phyloP scores from a whole-genome alignment of 176 grass and related monocot genomes.

The Musa schizocarpa region DNA sequence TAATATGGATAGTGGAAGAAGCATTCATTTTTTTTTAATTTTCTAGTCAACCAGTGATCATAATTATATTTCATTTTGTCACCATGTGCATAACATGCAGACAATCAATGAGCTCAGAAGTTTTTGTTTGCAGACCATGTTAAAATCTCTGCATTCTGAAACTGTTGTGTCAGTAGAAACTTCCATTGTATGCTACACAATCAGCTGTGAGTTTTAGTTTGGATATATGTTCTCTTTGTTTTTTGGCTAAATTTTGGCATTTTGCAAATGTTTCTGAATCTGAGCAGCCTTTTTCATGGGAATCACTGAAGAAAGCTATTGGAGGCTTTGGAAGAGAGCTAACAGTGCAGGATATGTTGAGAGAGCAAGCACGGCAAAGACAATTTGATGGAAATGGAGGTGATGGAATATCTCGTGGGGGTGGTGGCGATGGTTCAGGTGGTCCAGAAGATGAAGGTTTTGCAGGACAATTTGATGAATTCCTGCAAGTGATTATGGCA shows the following conservation, averaged over 20 bases:
- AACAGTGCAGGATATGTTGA: slow-evolving; percentile 45
- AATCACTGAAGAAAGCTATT: slow-evolving; percentile 74
- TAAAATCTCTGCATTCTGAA: no score
- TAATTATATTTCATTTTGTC: no score
- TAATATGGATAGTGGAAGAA: neutral
- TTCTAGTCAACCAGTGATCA: no score
- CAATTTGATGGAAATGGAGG: slow-evolving; percentile 42
- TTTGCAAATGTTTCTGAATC: neutral
- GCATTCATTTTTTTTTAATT: neutral
- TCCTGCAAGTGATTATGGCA: slow-evolving; percentile 66
- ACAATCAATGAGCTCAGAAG: no score
- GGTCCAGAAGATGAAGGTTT: slow-evolving; percentile 53
- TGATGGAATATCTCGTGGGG: slow-evolving; percentile 41
- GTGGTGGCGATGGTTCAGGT: slow-evolving; percentile 33
- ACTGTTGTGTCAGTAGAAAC: no score
- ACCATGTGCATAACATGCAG: no score
- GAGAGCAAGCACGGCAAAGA: slow-evolving; percentile 29
- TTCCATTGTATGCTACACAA: no score
- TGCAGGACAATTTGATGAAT: slow-evolving; percentile 58
- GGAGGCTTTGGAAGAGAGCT: slow-evolving; percentile 37
- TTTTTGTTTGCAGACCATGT: no score
- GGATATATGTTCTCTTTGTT: no score
- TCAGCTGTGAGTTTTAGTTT: no score
- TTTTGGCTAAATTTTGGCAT: neutral
- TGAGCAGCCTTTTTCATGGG: slow-evolving; percentile 56